These are phyloP conservation scores for Thinopyrum obtusiflorum DNA, from an alignment of 202 grass and related monocot genomes.

Conservation along the genomic window DNA sequence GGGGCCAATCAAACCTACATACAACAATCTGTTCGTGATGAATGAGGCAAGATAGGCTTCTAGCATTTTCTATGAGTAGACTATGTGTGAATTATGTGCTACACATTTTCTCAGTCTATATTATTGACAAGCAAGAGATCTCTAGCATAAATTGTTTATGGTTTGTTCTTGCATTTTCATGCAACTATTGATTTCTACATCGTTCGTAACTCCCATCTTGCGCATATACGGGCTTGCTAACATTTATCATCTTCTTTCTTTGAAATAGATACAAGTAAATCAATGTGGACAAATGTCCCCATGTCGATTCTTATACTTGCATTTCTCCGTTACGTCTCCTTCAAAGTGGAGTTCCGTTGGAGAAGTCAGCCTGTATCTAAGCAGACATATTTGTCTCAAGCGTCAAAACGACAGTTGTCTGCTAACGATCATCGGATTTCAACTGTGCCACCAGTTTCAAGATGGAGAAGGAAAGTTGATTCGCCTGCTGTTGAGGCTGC, in stretches of 20 bases:
- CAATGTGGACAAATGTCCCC: slow-evolving; percentile 99
- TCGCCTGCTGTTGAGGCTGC: slow-evolving; percentile 76
- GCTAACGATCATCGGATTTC: slow-evolving; percentile 70
- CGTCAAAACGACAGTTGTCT: slow-evolving; percentile 67
- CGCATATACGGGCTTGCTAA: slow-evolving; percentile 5
- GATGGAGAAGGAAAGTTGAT: slow-evolving; percentile 90
- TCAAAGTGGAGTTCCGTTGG: slow-evolving; percentile 86
- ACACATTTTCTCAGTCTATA: neutral
- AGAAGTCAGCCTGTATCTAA: slow-evolving; percentile 58
- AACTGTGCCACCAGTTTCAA: slow-evolving; percentile 58
- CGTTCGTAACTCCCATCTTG: neutral
- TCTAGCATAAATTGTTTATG: neutral
- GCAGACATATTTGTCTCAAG: slow-evolving; percentile 68
- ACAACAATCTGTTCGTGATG: neutral
- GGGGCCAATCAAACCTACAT: neutral
- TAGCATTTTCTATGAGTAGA: neutral
- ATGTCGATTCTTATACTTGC: slow-evolving; percentile 92
- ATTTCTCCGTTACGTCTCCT: slow-evolving; percentile 75
- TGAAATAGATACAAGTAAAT: slow-evolving; percentile 96
- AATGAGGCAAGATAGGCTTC: neutral
- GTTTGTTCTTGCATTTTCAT: neutral
- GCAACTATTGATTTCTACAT: slow-evolving; percentile 12
- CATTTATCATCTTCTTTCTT: slow-evolving; percentile 29
- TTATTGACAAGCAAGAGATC: slow-evolving; percentile 9
- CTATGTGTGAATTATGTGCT: slow-evolving; percentile 2